Conservation (phyloP, 306 rosid genomes). For the Myrica gale region DNA sequence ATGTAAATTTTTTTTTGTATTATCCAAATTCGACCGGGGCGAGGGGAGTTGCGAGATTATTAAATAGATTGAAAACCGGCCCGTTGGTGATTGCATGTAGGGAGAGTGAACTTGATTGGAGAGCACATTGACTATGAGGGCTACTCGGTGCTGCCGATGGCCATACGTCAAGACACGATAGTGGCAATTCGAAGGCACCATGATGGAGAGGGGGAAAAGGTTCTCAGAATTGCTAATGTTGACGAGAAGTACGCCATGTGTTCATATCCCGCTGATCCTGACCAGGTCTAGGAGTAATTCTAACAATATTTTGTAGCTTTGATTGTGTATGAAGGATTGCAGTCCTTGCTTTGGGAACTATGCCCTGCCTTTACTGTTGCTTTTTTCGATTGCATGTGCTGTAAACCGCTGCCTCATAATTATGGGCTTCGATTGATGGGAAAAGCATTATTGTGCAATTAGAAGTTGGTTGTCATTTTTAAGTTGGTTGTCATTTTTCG, state of each 20-base stretch:
- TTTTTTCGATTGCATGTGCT: background rate
- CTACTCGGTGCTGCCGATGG: conserved; percentile 98
- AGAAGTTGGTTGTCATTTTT: background rate
- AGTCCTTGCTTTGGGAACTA: background rate
- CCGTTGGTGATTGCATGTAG: conserved; percentile 32
- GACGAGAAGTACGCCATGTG: conserved; percentile 68
- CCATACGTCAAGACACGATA: conserved; percentile 89
- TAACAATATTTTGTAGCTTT: background rate
- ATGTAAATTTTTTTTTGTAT: background rate
- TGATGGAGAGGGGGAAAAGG: conserved; percentile 35
- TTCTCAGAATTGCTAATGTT: conserved; percentile 72
- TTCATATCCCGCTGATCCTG: conserved; percentile 82
- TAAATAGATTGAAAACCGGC: background rate
- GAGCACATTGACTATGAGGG: conserved; percentile 97
- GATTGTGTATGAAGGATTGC: background rate
- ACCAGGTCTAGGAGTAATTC: conserved; percentile 49
- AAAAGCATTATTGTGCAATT: background rate
- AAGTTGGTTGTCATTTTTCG: background rate
- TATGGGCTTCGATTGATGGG: background rate
- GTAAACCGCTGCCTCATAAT: background rate
- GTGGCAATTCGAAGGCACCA: conserved; percentile 65
- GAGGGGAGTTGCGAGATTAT: background rate
- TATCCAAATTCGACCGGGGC: too few species aligned
- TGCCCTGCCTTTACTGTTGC: background rate
- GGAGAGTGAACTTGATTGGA: conserved; percentile 98